These are phyloP conservation scores for Lasiosphaeris hirsuta DNA, from an alignment of 495 filamentous ascomycete genomes.

Conservation along the genomic window DNA sequence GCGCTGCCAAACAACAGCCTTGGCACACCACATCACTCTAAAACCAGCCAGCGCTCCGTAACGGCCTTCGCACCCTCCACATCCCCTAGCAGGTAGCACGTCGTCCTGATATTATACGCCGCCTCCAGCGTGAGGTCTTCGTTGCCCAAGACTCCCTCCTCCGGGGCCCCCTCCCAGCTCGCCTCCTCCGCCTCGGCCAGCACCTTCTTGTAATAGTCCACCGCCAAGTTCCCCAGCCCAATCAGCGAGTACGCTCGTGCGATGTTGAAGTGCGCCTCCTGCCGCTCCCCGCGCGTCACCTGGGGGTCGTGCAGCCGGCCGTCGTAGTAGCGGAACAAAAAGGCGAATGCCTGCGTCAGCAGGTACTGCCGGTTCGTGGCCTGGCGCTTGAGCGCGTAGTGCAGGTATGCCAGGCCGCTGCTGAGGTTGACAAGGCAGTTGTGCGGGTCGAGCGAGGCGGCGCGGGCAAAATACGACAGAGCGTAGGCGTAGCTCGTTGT, in stretches of 20 bases:
- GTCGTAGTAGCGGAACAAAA: constrained; percentile 74
- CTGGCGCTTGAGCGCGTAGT: constrained; percentile 83
- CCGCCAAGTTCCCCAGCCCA: constrained; percentile 72
- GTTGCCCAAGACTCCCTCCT: constrained; percentile 11
- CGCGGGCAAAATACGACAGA: constrained; percentile 86
- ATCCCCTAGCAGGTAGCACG: constrained; percentile 34
- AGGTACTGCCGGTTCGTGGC: constrained; percentile 84
- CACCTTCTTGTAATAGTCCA: constrained; percentile 63
- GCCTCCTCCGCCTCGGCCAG: constrained; percentile 21
- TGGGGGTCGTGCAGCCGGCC: constrained; percentile 34
- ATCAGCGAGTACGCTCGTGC: constrained; percentile 77
- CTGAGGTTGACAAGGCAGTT: constrained; percentile 75
- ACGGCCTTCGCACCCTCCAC: constrained; percentile 28
- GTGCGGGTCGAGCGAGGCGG: constrained; percentile 69
- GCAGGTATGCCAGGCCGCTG: constrained; percentile 71
- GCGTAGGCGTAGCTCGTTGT: constrained; percentile 77
- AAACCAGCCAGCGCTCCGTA: constrained; percentile 26
- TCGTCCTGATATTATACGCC: constrained; percentile 66
- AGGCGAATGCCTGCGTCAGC: constrained; percentile 77
- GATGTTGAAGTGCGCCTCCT: constrained; percentile 90
- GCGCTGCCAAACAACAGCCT: not conserved
- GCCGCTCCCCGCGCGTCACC: constrained; percentile 25
- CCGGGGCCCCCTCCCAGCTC: constrained; percentile 4
- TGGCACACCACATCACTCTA: constrained; percentile 17
- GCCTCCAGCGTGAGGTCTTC: constrained; percentile 72